Percentiles rank a stretch among this genome's conserved stretches.
Evolutionary conservation across 768 basidiomycete species (phyloP).

Genomic region (Auriscalpium orientale): DNA sequence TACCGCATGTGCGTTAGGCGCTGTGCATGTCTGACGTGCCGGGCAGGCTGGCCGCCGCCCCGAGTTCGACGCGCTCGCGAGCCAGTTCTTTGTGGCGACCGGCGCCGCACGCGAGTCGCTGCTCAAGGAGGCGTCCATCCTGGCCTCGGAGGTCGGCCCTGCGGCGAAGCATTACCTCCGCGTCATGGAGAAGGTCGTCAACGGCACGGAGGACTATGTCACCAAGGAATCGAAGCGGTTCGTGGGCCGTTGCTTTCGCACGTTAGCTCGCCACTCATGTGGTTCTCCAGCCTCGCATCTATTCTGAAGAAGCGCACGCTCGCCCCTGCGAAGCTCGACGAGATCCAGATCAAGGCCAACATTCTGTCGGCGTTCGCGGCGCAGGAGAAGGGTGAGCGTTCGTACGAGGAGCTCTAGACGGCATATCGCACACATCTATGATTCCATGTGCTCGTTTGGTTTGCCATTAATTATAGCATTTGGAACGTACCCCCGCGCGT

Average conservation of each 20-base stretch:
- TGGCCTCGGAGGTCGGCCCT: slow-evolving; percentile 44
- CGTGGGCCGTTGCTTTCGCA: slow-evolving; percentile 14
- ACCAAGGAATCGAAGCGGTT: slow-evolving; percentile 84
- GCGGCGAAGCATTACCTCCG: slow-evolving; percentile 74
- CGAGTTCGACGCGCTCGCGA: slow-evolving; percentile 71
- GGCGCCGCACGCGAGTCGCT: slow-evolving; percentile 52
- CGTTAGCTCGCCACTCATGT: slow-evolving; percentile 10
- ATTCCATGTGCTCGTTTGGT: too few relatives aligned
- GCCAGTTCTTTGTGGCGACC: slow-evolving; percentile 60
- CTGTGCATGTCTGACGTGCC: neutral
- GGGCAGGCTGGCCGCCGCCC: slow-evolving; percentile 72
- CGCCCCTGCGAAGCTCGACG: slow-evolving; percentile 75
- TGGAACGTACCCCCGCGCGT: too few relatives aligned
- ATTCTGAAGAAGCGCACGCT: slow-evolving; percentile 78
- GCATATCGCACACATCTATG: too few relatives aligned
- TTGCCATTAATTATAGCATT: too few relatives aligned
- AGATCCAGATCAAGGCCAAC: slow-evolving; percentile 89
- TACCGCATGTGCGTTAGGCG: neutral
- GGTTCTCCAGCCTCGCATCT: slow-evolving; percentile 48
- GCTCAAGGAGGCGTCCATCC: slow-evolving; percentile 51
- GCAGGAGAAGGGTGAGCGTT: slow-evolving; percentile 16
- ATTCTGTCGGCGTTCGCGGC: slow-evolving; percentile 59
- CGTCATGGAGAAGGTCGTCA: slow-evolving; percentile 83
- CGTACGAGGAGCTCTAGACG: slow-evolving; percentile 15
- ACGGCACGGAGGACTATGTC: slow-evolving; percentile 65